Evolutionary conservation across 2,329 filamentous ascomycete genomes (phyloP).

Genomic region (Fusarium robinianum): DNA sequence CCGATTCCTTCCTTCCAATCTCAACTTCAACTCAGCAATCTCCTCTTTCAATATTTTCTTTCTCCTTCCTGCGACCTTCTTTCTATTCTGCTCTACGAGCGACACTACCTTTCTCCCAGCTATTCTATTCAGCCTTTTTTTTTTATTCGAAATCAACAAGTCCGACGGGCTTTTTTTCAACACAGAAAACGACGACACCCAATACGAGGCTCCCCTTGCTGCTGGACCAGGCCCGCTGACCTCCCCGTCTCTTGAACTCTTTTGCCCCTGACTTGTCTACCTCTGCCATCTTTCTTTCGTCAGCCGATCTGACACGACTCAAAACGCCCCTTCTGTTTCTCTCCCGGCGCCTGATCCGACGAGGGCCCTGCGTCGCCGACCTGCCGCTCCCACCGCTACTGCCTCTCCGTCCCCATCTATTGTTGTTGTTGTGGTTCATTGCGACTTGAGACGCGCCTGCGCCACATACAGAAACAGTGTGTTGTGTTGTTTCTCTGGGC

Average conservation of each 20-base stretch:
- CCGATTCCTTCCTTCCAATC: conserved; percentile 4
- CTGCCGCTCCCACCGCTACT: conserved; percentile 14
- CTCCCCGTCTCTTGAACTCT: conserved; percentile 19
- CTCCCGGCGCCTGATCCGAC: conserved; percentile 16
- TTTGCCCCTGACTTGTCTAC: conserved; percentile 25
- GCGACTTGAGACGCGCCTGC: no score
- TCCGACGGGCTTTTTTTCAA: conserved; percentile 5
- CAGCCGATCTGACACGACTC: conserved; percentile 6
- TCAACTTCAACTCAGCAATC: conserved; percentile 11
- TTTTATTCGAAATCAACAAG: not conserved
- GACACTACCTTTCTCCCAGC: no score
- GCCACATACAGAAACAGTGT: no score
- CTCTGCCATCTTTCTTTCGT: not conserved
- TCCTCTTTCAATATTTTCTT: no score
- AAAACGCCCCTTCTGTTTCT: conserved; percentile 2
- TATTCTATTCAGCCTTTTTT: no score
- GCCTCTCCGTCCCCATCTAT: no score
- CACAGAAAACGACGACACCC: conserved; percentile 4
- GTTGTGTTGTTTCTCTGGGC: no score
- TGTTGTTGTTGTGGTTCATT: conserved; percentile 18
- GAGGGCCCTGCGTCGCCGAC: conserved; percentile 17
- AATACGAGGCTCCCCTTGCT: conserved; percentile 28
- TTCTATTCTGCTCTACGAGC: no score
- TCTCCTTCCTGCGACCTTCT: no score
- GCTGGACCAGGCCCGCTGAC: conserved; percentile 33